Evolutionary conservation across 176 grass and related monocot species (phyloP).

Genomic region (Microstegium vimineum): DNA sequence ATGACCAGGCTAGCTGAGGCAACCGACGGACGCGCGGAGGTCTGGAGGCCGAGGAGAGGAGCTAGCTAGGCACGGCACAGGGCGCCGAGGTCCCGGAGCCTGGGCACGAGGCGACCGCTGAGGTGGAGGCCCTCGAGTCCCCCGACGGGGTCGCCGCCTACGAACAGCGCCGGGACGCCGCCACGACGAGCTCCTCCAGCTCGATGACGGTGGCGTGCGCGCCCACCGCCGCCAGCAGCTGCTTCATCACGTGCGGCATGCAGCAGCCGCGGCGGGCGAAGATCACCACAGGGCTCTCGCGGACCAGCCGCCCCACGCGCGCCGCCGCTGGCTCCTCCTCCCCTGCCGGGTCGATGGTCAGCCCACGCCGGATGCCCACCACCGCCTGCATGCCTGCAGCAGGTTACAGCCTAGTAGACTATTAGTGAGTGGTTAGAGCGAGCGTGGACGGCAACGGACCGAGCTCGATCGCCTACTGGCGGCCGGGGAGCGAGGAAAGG

Average conservation of each 20-base stretch:
- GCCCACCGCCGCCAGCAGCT: conserved; percentile 66
- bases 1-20: no score
- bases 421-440: no score
- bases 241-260: conserved; percentile 95
- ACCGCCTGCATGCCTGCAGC: conserved; percentile 56
- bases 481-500: neutral
- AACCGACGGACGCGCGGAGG: no score
- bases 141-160: conserved; percentile 71
- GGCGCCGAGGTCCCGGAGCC: conserved; percentile 39
- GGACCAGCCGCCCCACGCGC: conserved; percentile 48
- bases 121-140: conserved; percentile 94
- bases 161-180: conserved; percentile 69
- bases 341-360: conserved; percentile 54
- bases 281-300: conserved; percentile 81
- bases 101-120: conserved; percentile 47
- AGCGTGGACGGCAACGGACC: no score
- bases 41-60: no score
- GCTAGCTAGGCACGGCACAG: conserved; percentile 37
- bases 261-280: conserved; percentile 68
- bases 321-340: conserved; percentile 50
- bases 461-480: no score
- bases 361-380: conserved; percentile 28
- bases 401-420: no score
- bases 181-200: conserved; percentile 46
- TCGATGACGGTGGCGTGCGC: conserved; percentile 88